Evolutionary conservation across 2,329 filamentous ascomycete species (phyloP), one percentile per base, ranked within the genome.

Genomic region (Cladosporium austrohemisphaericum): DNA sequence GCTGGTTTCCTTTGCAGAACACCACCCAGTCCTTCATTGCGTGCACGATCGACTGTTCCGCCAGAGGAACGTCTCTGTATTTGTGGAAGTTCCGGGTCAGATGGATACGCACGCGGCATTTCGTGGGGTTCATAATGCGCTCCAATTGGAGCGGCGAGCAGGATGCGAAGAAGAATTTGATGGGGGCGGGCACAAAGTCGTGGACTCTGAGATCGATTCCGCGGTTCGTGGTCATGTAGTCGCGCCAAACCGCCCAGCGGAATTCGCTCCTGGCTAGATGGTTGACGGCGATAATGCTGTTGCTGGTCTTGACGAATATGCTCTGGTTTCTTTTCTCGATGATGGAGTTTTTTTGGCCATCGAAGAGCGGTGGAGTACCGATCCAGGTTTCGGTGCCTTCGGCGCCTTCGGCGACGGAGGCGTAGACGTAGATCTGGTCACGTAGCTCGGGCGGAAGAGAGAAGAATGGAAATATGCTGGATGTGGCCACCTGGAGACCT

Each of bases 361-460:
- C 3, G 7, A 2, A 3, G 19, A 18, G 19, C n/a, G 35, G 19
- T 10, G 35, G 35, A 6, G 16, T 18, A 13, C 35, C 35, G 19
- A 37, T 37, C 35, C 35, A 37, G 19, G 20, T 20, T 2, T 3
- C 20, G n/a, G n/a, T n/a, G n/a, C n/a, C n/a, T n/a, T n/a, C n/a
- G n/a, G n/a, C n/a, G n/a, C n/a, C n/a, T 3, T 19, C 11, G 19
- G 16, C n/a, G 9, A 37, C 3, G 10, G 35, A 37, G 35, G 19
- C 19, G 35, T 37, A 37, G 35, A 22, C 22, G 28, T 40, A 29
- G 37, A 61, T 57, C 22, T 56, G 35, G 19, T 59, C 55, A n/a
- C 58, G 53, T 2, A 61, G 51, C 36, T 61, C 59, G 9, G 50
- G 50, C 4, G 59, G 59, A 1, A 60, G 52, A 8, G 31, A 31